phyloP scores from a whole-genome alignment of 1,284 basidiomycete species.

The Marasmius oreades region DNA sequence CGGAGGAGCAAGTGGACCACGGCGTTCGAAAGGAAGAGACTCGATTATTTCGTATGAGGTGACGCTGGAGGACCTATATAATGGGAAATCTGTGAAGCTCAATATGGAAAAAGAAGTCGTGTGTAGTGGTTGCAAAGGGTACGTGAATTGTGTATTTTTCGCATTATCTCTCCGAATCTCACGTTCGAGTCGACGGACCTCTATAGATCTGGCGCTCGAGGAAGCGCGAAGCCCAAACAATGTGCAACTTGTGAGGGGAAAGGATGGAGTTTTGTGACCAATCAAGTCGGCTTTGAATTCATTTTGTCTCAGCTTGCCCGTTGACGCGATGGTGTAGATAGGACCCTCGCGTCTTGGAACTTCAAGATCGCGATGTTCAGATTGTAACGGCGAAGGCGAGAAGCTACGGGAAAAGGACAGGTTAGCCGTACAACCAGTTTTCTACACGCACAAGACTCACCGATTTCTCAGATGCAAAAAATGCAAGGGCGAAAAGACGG shows the following conservation, averaged over 20 bases:
- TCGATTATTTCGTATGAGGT: slow-evolving; percentile 82
- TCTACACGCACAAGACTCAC: not conserved
- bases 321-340: slow-evolving; percentile 31
- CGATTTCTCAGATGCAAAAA: slow-evolving; percentile 77
- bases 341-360: slow-evolving; percentile 47
- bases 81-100: slow-evolving; percentile 87
- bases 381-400: slow-evolving; percentile 80
- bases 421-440: slow-evolving; percentile 34
- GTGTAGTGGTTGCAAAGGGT: slow-evolving; percentile 83
- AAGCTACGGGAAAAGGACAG: slow-evolving; percentile 87
- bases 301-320: not conserved
- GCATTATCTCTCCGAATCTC: not conserved
- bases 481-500: slow-evolving; percentile 86
- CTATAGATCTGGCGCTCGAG: slow-evolving; percentile 75
- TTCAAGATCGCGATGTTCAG: slow-evolving; percentile 60
- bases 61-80: slow-evolving; percentile 90
- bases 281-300: slow-evolving; percentile 38
- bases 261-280: slow-evolving; percentile 67
- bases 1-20: slow-evolving; percentile 43
- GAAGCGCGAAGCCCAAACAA: slow-evolving; percentile 74
- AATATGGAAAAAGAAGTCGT: slow-evolving; percentile 85
- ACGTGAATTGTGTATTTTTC: slow-evolving; percentile 22
- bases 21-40: slow-evolving; percentile 59
- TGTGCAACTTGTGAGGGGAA: slow-evolving; percentile 86
- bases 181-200: slow-evolving; percentile 5